phyloP scores from a whole-genome alignment of 2,329 filamentous ascomycete genomes.

The Colletotrichum sp. region DNA sequence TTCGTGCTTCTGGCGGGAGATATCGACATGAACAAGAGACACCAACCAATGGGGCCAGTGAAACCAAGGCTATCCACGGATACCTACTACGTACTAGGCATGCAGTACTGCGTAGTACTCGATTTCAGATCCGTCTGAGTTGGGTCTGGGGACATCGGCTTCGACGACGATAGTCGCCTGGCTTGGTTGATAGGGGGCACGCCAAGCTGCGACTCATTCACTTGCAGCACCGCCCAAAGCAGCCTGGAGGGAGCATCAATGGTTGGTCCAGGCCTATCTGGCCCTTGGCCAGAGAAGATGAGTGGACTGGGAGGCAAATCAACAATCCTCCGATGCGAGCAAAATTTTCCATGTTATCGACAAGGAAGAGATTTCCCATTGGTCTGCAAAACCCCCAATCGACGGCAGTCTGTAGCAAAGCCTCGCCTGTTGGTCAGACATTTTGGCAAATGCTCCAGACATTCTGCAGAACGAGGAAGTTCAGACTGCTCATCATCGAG shows the following conservation, averaged over 20 bases:
- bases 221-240: neutral
- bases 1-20: neutral
- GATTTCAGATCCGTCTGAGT: neutral
- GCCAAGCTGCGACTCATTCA: neutral
- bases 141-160: neutral
- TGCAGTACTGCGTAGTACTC: neutral
- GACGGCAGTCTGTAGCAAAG: neutral
- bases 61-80: neutral
- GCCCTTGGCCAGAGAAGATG: neutral
- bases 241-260: neutral
- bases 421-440: neutral
- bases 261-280: neutral
- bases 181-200: neutral
- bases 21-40: neutral
- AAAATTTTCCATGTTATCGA: neutral
- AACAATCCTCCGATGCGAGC: neutral
- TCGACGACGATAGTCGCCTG: neutral
- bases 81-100: neutral
- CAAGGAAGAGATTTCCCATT: neutral
- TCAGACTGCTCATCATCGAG: neutral
- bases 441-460: neutral
- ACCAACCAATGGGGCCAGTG: neutral
- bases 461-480: neutral
- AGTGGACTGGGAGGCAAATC: neutral
- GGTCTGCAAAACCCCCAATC: neutral